These are phyloP conservation scores for Ambrosiella xylebori DNA, from an alignment of 2,329 filamentous ascomycete genomes.

Conservation along the genomic window DNA sequence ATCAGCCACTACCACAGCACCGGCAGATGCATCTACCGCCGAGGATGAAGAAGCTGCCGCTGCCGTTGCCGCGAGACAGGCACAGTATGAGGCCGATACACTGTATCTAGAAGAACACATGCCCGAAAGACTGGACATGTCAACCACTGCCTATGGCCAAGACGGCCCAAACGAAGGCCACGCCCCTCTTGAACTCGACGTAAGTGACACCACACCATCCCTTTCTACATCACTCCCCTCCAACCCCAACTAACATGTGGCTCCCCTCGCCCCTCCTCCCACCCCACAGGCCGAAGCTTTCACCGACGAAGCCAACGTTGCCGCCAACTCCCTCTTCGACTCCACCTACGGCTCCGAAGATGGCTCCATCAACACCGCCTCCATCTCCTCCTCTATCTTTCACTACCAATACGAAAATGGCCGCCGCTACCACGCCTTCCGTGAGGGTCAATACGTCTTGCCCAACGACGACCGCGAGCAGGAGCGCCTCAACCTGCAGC, in stretches of 20 bases:
- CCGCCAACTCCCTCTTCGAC: constrained; percentile 15
- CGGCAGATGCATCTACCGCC: not conserved
- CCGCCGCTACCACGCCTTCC: constrained; percentile 30
- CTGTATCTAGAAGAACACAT: constrained; percentile 12
- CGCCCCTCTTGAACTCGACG: constrained; percentile 9
- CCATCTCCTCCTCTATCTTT: constrained; percentile 26
- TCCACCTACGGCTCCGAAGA: constrained; percentile 22
- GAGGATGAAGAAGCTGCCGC: not conserved
- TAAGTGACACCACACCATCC: not conserved
- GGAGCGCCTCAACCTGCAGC: constrained; percentile 36
- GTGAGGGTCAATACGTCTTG: constrained; percentile 26
- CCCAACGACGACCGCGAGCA: constrained; percentile 38
- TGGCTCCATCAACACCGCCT: constrained; percentile 19
- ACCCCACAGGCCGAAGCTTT: constrained; percentile 5
- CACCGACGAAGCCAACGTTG: not conserved
- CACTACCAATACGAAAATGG: constrained; percentile 31
- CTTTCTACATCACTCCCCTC: not conserved
- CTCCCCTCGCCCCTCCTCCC: not conserved
- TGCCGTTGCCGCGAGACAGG: not conserved
- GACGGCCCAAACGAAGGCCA: constrained; percentile 8
- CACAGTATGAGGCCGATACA: constrained; percentile 10
- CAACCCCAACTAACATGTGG: not conserved
- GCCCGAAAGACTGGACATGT: constrained; percentile 11
- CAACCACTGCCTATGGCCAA: constrained; percentile 11
- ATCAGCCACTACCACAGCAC: not conserved